A percentile compares a stretch with the other conserved stretches of the same genome.
These are phyloP conservation scores for Cytospora leucostoma DNA, from an alignment of 2,329 filamentous ascomycete species.

Conservation along the genomic window DNA sequence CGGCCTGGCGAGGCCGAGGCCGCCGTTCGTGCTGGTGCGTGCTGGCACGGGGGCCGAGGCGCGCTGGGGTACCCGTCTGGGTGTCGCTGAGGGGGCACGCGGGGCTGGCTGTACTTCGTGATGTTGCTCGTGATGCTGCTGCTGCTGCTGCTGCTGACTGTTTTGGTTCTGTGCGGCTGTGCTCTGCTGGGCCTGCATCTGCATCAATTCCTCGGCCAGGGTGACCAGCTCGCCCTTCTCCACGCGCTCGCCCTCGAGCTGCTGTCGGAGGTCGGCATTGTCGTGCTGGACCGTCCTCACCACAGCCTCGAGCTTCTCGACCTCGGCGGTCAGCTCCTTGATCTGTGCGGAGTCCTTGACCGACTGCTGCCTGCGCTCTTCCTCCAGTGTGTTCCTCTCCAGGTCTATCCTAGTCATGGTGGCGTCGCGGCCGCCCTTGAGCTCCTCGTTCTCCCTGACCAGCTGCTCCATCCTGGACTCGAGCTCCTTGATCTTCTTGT, in stretches of 20 bases:
- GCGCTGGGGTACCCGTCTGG: conserved; percentile 24
- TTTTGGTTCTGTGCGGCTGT: conserved; percentile 38
- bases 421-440: conserved; percentile 65
- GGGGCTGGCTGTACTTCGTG: conserved; percentile 8
- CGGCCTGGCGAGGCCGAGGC: conserved; percentile 15
- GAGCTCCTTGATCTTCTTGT: conserved; percentile 81
- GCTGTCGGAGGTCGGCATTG: conserved; percentile 63
- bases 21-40: conserved; percentile 12
- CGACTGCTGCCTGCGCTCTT: conserved; percentile 59
- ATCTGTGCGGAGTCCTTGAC: conserved; percentile 68
- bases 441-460: conserved; percentile 71
- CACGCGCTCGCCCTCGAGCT: conserved; percentile 73
- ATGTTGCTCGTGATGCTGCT: conserved; percentile 2
- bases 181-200: conserved; percentile 58
- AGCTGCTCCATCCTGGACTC: conserved; percentile 71
- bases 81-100: conserved; percentile 17
- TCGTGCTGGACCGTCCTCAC: conserved; percentile 69
- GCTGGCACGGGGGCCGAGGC: conserved; percentile 24
- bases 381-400: conserved; percentile 45
- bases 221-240: conserved; percentile 84
- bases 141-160: conserved; percentile 27
- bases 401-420: conserved; percentile 63
- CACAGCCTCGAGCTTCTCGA: conserved; percentile 74
- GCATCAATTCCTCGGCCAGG: conserved; percentile 82
- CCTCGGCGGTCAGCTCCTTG: conserved; percentile 69